Evolutionary conservation across 306 rosid species (phyloP).

Genomic region (Nissolia schottii): DNA sequence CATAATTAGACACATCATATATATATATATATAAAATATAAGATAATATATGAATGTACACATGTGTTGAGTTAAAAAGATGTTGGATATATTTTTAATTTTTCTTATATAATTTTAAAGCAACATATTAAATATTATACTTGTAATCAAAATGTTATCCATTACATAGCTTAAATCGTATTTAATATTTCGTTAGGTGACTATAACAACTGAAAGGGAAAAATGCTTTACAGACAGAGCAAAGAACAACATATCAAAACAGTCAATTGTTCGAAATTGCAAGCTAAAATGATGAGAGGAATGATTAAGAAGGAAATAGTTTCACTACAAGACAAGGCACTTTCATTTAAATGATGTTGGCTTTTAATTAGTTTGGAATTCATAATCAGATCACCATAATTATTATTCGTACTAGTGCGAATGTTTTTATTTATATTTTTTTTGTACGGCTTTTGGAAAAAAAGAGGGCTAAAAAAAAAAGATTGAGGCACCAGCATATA

Average conservation of each 20-base stretch:
- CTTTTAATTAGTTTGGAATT: constrained; percentile 28
- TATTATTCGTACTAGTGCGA: constrained; percentile 28
- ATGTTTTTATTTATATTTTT: constrained; percentile 26
- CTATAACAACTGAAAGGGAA: too few species aligned
- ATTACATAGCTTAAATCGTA: too few species aligned
- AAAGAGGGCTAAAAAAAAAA: constrained; percentile 18
- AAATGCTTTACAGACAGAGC: constrained; percentile 18
- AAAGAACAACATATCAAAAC: not conserved
- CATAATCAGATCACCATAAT: constrained; percentile 25
- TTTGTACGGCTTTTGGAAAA: constrained; percentile 33
- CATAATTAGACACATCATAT: too few species aligned
- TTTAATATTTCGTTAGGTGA: too few species aligned
- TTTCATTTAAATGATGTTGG: constrained; percentile 16
- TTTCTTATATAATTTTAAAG: too few species aligned
- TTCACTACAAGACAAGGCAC: constrained; percentile 9
- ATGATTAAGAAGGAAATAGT: constrained; percentile 13
- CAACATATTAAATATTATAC: too few species aligned
- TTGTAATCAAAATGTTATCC: too few species aligned
- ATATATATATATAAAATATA: too few species aligned
- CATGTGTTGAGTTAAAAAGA: too few species aligned
- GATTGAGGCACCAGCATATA: constrained; percentile 36
- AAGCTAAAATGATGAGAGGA: constrained; percentile 20
- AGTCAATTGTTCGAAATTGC: constrained; percentile 1
- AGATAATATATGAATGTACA: too few species aligned
- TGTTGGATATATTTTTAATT: too few species aligned